These are phyloP conservation scores for Hypoxylon sp. DNA, from an alignment of 2,329 filamentous ascomycete genomes.

Conservation along the genomic window DNA sequence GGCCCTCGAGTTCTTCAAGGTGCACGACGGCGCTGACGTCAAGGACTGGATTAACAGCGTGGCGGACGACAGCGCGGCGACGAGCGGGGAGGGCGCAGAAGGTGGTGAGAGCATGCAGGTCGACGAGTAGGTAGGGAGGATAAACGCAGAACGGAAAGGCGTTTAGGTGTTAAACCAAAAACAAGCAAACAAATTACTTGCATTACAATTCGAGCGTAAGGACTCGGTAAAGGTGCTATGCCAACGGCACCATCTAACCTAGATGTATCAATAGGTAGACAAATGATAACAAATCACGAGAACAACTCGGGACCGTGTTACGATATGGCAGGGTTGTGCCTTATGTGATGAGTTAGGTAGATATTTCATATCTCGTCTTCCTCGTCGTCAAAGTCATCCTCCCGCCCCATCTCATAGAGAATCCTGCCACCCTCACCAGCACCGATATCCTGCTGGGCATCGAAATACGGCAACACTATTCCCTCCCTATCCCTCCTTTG, in stretches of 20 bases:
- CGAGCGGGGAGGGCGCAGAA: slow-evolving; percentile 55
- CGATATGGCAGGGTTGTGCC: not conserved
- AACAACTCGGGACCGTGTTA: slow-evolving; percentile 21
- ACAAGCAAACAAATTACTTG: slow-evolving; percentile 26
- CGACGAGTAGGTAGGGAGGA: slow-evolving; percentile 49
- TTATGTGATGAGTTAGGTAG: not conserved
- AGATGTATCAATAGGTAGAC: slow-evolving; percentile 44
- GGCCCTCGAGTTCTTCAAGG: slow-evolving; percentile 82
- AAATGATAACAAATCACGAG: slow-evolving; percentile 32
- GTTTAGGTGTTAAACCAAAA: slow-evolving; percentile 40
- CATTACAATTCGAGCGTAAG: slow-evolving; percentile 34
- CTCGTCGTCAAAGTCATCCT: slow-evolving; percentile 97
- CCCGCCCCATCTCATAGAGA: slow-evolving; percentile 94
- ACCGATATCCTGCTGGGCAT: slow-evolving; percentile 86
- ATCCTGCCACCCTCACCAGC: slow-evolving; percentile 91
- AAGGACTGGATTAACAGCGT: slow-evolving; percentile 85
- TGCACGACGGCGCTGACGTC: slow-evolving; percentile 90
- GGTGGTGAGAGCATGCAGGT: slow-evolving; percentile 59
- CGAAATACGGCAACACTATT: slow-evolving; percentile 94
- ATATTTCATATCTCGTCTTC: slow-evolving; percentile 56
- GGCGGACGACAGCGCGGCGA: slow-evolving; percentile 65
- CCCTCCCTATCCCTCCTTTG: slow-evolving; percentile 88
- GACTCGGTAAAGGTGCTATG: slow-evolving; percentile 29
- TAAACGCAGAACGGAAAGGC: slow-evolving; percentile 46
- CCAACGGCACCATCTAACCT: slow-evolving; percentile 27